Base-by-base conservation (phyloP, 352 stramenopile genomes). In the Globisporangium nagaii region DNA sequence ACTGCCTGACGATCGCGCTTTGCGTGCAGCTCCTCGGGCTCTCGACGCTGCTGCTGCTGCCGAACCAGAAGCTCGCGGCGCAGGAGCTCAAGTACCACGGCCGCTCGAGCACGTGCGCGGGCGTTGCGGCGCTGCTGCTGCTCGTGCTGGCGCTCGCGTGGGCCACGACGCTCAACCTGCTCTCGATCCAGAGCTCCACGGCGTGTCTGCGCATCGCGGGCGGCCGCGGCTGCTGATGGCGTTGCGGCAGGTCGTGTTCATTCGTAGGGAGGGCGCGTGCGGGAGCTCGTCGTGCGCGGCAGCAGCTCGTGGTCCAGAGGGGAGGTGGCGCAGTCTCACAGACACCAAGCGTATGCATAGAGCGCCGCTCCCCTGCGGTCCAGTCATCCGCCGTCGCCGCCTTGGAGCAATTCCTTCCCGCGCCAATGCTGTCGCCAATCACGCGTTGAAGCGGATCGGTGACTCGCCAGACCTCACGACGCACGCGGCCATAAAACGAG, bases 131-230 rank as follows among this genome's bases (percentile, higher is more conserved):
- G 27, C 59, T 88, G 22, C 36, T 65, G 4, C 56, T 68, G 10
- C 71, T 84, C 13, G 40, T 70, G n/a, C 37, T 53, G 15, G 72
- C 72, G 9, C 52, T 87, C 31, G 53, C 48, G 9, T 90, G 75
- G 71, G 64, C 74, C 28, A 84, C 77, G 41, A 71, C 62, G 12
- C 60, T 82, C 57, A 86, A 86, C 55, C 52, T 86, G 36, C 66
- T 88, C 12, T 70, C 74, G 20, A 86, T 88, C 46, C 66, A 84
- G 35, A 77, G 57, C 56, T 79, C 73, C 37, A 88, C 79, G 17
- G 64, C 71, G 22, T 90, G 79, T 53, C 66, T 88, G 35, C 67
- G 70, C 27, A 84, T 90, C 41, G 77, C 71, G 9, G 79, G 79
- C 17, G 79, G 79, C 10, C 63, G 56, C 34, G 75, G 77, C 2